phyloP scores from a whole-genome alignment of 768 basidiomycete genomes.

The Tricholoma hemisulphureum region DNA sequence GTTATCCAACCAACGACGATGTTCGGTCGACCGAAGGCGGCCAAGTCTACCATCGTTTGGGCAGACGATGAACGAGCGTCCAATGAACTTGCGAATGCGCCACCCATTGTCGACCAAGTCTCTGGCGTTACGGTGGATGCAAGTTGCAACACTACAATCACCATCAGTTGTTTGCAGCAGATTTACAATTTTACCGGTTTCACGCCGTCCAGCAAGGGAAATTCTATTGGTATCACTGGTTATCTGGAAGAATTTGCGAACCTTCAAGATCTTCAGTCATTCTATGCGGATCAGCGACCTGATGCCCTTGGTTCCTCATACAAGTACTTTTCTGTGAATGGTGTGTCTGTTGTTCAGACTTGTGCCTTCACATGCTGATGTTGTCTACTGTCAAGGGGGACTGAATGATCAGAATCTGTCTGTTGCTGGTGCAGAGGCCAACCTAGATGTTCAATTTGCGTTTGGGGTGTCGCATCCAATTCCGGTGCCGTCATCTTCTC shows the following conservation, averaged over 20 bases:
- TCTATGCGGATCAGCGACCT: conserved; percentile 49
- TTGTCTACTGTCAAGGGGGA: conserved; percentile 43
- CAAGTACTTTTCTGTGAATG: conserved; percentile 53
- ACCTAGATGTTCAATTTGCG: conserved; percentile 66
- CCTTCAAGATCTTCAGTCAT: conserved; percentile 47
- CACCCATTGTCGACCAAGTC: conserved; percentile 17
- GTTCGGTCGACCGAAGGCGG: conserved; percentile 48
- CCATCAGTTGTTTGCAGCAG: conserved; percentile 51
- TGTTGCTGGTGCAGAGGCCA: conserved; percentile 60
- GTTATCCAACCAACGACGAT: conserved; percentile 72
- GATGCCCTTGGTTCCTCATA: conserved; percentile 50
- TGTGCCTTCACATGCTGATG: conserved; percentile 8
- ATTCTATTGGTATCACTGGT: conserved; percentile 53
- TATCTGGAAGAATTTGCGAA: conserved; percentile 59
- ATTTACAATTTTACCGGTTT: conserved; percentile 55
- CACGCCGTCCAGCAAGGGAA: conserved; percentile 38
- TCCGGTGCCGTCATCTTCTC: conserved; percentile 24
- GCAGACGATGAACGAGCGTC: conserved; percentile 19
- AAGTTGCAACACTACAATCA: conserved; percentile 50
- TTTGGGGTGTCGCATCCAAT: conserved; percentile 65
- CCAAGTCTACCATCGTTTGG: conserved; percentile 36
- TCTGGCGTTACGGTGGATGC: conserved; percentile 42
- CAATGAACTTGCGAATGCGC: conserved; percentile 4
- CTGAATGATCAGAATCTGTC: conserved; percentile 54
- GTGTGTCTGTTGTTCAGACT: conserved; percentile 28